Evolutionary conservation across 2,329 filamentous ascomycete genomes (phyloP).

Genomic region (Xylaria sp.): DNA sequence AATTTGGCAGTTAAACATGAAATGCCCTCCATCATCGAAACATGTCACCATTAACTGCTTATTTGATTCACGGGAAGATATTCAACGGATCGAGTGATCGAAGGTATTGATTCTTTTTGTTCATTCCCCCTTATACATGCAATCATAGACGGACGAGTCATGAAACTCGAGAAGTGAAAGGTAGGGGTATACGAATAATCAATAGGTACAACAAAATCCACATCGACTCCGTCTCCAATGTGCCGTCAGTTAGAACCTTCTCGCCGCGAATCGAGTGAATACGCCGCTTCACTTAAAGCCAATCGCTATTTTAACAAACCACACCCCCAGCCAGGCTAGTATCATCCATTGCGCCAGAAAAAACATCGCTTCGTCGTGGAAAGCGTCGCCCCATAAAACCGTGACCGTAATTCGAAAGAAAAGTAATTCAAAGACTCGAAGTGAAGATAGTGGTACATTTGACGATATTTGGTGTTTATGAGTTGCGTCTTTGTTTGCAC

Average conservation of each 20-base stretch:
- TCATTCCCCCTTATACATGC: conserved; percentile 28
- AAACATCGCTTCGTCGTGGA: conserved; percentile 5
- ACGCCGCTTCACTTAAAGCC: conserved; percentile 18
- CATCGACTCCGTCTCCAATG: conserved; percentile 13
- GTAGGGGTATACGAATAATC: conserved; percentile 33
- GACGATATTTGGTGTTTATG: conserved; percentile 34
- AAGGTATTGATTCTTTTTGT: conserved; percentile 15
- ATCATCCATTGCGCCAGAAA: conserved; percentile 28
- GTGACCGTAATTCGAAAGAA: conserved; percentile 13
- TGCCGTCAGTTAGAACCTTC: conserved; percentile 15
- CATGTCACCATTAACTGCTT: neutral
- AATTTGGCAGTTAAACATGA: neutral
- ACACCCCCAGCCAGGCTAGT: conserved; percentile 2
- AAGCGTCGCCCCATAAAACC: conserved; percentile 17
- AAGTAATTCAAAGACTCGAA: conserved; percentile 17
- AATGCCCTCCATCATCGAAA: neutral
- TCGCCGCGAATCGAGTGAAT: conserved; percentile 13
- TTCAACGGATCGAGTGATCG: neutral
- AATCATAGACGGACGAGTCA: conserved; percentile 34
- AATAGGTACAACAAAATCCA: conserved; percentile 20
- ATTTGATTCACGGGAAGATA: neutral
- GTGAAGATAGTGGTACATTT: conserved; percentile 4
- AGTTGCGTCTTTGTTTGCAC: conserved; percentile 75
- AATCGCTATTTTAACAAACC: conserved; percentile 6
- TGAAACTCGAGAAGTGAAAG: conserved; percentile 31